Evolutionary conservation across 2,329 filamentous ascomycete species (phyloP).

Genomic region (Penicillium sp.): DNA sequence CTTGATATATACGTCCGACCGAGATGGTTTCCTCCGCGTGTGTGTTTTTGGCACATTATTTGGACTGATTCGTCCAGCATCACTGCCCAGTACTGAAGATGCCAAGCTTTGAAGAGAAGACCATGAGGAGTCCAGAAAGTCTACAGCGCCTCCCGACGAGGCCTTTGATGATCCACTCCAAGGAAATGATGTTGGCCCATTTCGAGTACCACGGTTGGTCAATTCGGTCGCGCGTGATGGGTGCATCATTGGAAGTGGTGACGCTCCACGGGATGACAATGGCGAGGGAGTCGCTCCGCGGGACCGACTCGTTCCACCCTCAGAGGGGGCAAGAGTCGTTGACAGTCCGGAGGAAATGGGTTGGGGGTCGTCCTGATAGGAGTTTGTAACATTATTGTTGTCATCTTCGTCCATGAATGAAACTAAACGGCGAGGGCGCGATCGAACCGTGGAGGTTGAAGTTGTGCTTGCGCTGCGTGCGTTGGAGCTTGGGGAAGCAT

Average conservation of each 20-base stretch:
- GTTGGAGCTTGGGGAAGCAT: constrained; percentile 36
- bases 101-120: constrained; percentile 50
- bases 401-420: constrained; percentile 42
- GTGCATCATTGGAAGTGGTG: constrained; percentile 40
- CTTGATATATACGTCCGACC: constrained; percentile 31
- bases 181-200: constrained; percentile 25
- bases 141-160: constrained; percentile 28
- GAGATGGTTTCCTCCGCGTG: constrained; percentile 38
- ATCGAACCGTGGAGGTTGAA: constrained; percentile 42
- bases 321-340: constrained; percentile 21
- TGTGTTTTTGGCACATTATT: constrained; percentile 30
- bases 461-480: constrained; percentile 33
- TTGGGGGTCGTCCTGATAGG: constrained; percentile 26
- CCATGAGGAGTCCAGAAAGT: constrained; percentile 48
- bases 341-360: constrained; percentile 32
- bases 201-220: constrained; percentile 20
- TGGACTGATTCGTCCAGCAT: constrained; percentile 29
- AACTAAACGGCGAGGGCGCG: constrained; percentile 45
- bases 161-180: constrained; percentile 24
- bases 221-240: constrained; percentile 34
- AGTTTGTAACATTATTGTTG: constrained; percentile 21
- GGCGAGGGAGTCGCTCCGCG: constrained; percentile 44
- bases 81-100: constrained; percentile 48
- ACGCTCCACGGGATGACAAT: constrained; percentile 35
- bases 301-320: constrained; percentile 31